Conservation (phyloP, 2,329 filamentous ascomycete species). For the Fusarium sacchari region DNA sequence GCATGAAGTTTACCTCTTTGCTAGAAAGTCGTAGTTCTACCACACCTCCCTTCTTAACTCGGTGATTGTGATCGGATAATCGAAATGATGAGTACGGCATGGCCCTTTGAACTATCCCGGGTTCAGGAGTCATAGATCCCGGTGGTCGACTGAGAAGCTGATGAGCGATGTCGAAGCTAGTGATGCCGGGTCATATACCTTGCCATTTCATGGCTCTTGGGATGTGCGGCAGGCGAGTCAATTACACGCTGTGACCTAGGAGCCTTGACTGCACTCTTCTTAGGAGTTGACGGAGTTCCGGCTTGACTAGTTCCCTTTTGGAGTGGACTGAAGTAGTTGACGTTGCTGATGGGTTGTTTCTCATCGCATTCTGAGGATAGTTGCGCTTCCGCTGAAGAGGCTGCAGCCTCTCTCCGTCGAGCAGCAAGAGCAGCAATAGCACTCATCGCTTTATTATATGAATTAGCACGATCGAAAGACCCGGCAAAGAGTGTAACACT, state of each 20-base stretch:
- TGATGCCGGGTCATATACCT: slow-evolving; percentile 19
- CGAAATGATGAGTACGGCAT: slow-evolving; percentile 58
- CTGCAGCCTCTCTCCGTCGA: slow-evolving; percentile 43
- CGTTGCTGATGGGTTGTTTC: slow-evolving; percentile 24
- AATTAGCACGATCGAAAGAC: neutral
- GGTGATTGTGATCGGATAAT: slow-evolving; percentile 56
- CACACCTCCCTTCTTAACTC: slow-evolving; percentile 51
- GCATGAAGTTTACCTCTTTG: slow-evolving; percentile 57
- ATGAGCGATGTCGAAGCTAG: neutral
- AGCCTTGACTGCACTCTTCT: slow-evolving; percentile 29
- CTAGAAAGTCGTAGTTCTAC: slow-evolving; percentile 56
- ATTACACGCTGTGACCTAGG: slow-evolving; percentile 13
- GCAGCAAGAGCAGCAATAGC: slow-evolving; percentile 53
- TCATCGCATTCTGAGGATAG: slow-evolving; percentile 33
- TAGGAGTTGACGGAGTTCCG: slow-evolving; percentile 21
- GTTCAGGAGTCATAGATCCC: neutral
- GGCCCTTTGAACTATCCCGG: slow-evolving; percentile 1
- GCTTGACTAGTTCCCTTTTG: slow-evolving; percentile 30
- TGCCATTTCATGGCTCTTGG: slow-evolving; percentile 12
- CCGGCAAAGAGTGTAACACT: slow-evolving; percentile 11
- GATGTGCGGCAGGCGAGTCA: slow-evolving; percentile 15
- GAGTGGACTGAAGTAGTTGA: slow-evolving; percentile 47
- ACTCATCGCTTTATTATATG: slow-evolving; percentile 38
- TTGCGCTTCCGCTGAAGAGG: slow-evolving; percentile 14
- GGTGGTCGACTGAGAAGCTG: slow-evolving; percentile 2